Evolutionary conservation across 805 yeast species (phyloP).

Genomic region (Starmerella vaccinii): DNA sequence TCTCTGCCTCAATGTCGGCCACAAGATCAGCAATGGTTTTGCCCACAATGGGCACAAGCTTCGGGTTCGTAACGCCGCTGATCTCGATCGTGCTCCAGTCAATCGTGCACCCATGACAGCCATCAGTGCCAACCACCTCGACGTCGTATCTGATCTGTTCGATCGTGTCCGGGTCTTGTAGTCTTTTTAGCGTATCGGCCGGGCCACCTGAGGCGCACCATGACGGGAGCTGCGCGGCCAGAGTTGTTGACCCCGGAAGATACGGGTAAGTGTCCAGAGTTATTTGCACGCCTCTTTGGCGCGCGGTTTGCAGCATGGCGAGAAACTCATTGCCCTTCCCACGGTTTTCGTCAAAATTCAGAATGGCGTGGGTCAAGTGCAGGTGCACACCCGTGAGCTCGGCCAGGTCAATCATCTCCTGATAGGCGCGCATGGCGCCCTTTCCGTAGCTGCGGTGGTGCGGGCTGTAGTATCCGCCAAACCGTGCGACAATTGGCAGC

Average conservation of each 20-base stretch:
- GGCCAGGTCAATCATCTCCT: slow-evolving; percentile 19
- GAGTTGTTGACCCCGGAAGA: slow-evolving; percentile 19
- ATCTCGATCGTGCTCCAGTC: slow-evolving; percentile 21
- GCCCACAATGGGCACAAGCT: slow-evolving; percentile 11
- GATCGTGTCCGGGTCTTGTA: slow-evolving; percentile 3
- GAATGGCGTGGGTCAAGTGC: slow-evolving; percentile 18
- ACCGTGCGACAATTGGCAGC: slow-evolving; percentile 9
- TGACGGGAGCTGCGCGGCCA: slow-evolving; percentile 19
- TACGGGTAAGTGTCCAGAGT: slow-evolving; percentile 18
- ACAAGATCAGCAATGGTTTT: slow-evolving; percentile 8
- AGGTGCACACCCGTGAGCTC: slow-evolving; percentile 10
- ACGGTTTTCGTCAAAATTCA: slow-evolving; percentile 18
- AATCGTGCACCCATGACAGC: slow-evolving; percentile 20
- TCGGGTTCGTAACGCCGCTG: slow-evolving; percentile 11
- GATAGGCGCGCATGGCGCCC: slow-evolving; percentile 19
- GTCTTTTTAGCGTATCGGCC: neutral
- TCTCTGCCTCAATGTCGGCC: neutral
- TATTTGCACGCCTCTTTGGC: slow-evolving; percentile 10
- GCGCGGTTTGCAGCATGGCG: slow-evolving; percentile 9
- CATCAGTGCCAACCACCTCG: slow-evolving; percentile 19
- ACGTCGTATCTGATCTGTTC: slow-evolving; percentile 15
- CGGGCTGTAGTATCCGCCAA: slow-evolving; percentile 18
- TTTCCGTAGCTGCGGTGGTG: slow-evolving; percentile 22
- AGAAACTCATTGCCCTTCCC: slow-evolving; percentile 14
- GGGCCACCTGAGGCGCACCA: slow-evolving; percentile 20